Evolutionary conservation across 1,139 yeast genomes (phyloP), one percentile per base, ranked within the genome.

Genomic region (Hansenula sp.): DNA sequence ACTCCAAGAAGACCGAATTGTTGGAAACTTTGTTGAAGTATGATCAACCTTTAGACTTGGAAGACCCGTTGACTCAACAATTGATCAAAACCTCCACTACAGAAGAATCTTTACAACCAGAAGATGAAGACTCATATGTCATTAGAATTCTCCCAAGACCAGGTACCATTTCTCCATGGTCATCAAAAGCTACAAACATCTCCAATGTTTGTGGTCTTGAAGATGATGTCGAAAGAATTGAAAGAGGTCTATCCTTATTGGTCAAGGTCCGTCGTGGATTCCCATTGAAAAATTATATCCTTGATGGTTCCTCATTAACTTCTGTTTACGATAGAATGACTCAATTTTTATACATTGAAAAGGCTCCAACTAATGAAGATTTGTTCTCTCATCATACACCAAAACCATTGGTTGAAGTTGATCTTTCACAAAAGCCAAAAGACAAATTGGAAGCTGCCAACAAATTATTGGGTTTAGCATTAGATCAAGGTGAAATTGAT

Each of bases 131-230:
- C 59, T 67, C 79, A 32, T 77, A 79, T 51, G 69, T 90, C 55
- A 68, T 93, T 43, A 77, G 95, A 62, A 76, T 94, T 45, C 74
- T 91, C 47, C 99, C 99, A 39, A 81, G 99, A 65, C 74, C 93
- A 10, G 99, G 99, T 48, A 93, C 99, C 21, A 90, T 93, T 53
- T 91, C 98, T 24, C 99, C 99, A 30, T 94, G 99, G 99, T 89
- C 97, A 16, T 91, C 99, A 16, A 94, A 94, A 69, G 99, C 99
- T 32, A 91, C 99, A 38, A 93, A 93, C 66, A 94, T 94, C 55
- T 79, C 94, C 41, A 80, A 81, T 47, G 95, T 87, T 42, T 89
- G 97, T 69, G 97, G 97, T 7, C 75, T 93, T 48, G 76, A 74
- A 36, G 74, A 74, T 15, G 76, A 74, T 48, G 74, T 93, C 38